Conservation (phyloP, 2,329 filamentous ascomycete species). For the Verticillium tricorpus region DNA sequence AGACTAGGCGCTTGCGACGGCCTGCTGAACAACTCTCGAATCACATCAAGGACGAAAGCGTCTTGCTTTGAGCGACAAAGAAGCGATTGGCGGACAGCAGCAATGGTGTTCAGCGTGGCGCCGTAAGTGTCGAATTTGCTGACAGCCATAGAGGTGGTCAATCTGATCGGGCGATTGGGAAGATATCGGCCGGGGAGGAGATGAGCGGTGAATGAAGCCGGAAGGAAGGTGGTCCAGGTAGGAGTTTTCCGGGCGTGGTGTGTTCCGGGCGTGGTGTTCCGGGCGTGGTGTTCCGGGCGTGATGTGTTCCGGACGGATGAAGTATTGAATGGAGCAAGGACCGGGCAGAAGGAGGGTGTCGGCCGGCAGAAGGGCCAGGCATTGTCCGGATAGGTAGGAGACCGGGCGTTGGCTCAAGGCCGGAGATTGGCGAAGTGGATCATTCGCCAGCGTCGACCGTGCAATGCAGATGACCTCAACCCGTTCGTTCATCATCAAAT, state of each 20-base stretch:
- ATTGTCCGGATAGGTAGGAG: neutral
- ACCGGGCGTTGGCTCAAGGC: neutral
- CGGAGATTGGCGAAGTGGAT: neutral
- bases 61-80: neutral
- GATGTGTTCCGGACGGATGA: too few species aligned
- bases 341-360: neutral
- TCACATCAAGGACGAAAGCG: neutral
- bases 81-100: neutral
- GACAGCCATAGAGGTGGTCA: neutral
- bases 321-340: neutral
- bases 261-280: too few species aligned
- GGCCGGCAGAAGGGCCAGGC: neutral
- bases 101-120: neutral
- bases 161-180: neutral
- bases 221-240: too few species aligned
- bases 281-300: too few species aligned
- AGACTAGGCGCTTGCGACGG: neutral
- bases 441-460: too few species aligned
- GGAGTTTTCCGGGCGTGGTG: too few species aligned
- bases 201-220: too few species aligned
- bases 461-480: neutral
- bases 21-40: neutral
- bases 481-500: neutral
- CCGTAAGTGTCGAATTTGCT: neutral
- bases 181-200: too few species aligned